Conservation (phyloP, 2,329 filamentous ascomycete genomes). For the Cercospora janseana region DNA sequence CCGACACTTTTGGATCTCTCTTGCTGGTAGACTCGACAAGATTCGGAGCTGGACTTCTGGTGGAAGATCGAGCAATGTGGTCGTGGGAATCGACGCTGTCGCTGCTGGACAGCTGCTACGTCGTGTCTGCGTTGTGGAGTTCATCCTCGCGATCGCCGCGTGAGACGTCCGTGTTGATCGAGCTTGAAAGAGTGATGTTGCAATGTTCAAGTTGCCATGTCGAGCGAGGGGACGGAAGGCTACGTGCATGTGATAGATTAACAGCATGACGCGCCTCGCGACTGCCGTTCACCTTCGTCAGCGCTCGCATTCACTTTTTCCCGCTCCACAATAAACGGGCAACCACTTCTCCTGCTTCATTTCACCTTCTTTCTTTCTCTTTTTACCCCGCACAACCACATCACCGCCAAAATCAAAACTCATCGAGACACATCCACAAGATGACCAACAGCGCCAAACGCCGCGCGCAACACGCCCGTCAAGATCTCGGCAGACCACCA, state of each 20-base stretch:
- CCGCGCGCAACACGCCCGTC: background rate
- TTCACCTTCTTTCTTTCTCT: background rate
- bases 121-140: background rate
- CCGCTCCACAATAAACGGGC: too few species aligned
- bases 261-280: too few species aligned
- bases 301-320: too few species aligned
- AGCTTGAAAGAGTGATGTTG: too few species aligned
- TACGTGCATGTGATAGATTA: too few species aligned
- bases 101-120: background rate
- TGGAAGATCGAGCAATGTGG: slow-evolving; percentile 1
- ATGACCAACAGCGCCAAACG: slow-evolving; percentile 1
- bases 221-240: too few species aligned
- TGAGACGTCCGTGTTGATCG: too few species aligned
- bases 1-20: slow-evolving; percentile 10
- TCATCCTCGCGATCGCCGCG: too few species aligned
- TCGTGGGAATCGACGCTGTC: background rate
- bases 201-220: too few species aligned
- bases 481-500: background rate
- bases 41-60: slow-evolving; percentile 10
- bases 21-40: background rate
- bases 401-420: too few species aligned
- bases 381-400: background rate
- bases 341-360: too few species aligned
- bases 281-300: too few species aligned
- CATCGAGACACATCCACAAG: background rate